A percentile compares a stretch with the other conserved stretches of the same genome.
phyloP scores from a whole-genome alignment of 192 early-diverging fungal genomes.

The Rhizoclosmatium sp. region DNA sequence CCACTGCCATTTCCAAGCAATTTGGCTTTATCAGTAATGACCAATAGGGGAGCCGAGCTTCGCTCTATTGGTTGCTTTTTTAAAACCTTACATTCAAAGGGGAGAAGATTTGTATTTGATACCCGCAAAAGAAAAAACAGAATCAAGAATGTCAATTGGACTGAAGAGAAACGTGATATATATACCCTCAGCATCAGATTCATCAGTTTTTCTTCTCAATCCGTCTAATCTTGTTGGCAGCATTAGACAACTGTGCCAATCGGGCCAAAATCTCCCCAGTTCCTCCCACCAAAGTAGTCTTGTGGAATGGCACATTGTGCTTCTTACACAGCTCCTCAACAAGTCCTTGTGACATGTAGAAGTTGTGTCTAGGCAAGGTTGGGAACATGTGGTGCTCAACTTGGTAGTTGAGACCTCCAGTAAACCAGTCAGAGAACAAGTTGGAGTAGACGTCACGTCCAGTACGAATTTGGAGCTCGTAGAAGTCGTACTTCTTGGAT shows the following conservation, averaged over 20 bases:
- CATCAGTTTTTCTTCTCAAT: not conserved
- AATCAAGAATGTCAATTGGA: no score
- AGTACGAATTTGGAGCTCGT: constrained; percentile 77
- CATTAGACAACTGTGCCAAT: constrained; percentile 54
- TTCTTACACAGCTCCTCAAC: constrained; percentile 73
- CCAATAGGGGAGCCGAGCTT: no score
- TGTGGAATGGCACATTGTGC: constrained; percentile 71
- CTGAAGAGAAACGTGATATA: no score
- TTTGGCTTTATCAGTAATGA: no score
- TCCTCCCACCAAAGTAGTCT: constrained; percentile 66
- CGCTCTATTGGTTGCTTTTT: no score
- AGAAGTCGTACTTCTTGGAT: constrained; percentile 75
- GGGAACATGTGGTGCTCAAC: constrained; percentile 92
- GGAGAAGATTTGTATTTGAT: no score
- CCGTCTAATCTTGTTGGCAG: constrained; percentile 41
- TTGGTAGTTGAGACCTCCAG: constrained; percentile 83
- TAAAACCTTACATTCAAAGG: no score
- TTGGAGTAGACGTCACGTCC: constrained; percentile 74
- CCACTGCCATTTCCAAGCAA: no score
- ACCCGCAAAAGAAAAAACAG: no score
- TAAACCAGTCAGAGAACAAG: constrained; percentile 81
- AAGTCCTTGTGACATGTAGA: constrained; percentile 67
- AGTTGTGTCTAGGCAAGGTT: constrained; percentile 77
- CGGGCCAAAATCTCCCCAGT: constrained; percentile 68
- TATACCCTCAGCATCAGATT: not conserved